Percentiles rank a stretch among this genome's conserved stretches.
Evolutionary conservation across 2,329 filamentous ascomycete genomes (phyloP).

Genomic region (Rhytidhysteron rufulum): DNA sequence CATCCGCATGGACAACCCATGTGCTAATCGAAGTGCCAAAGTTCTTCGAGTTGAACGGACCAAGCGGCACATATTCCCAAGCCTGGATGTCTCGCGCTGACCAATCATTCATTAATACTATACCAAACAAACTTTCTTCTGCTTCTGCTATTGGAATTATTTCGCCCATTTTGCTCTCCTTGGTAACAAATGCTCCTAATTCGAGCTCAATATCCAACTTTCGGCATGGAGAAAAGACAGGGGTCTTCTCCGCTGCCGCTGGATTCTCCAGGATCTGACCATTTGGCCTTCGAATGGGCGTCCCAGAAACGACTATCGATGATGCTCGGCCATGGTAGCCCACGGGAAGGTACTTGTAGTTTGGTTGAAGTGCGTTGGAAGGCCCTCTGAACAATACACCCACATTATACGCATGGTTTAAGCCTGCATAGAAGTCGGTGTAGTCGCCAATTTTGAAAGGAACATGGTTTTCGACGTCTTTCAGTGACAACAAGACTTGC

Average conservation of each 20-base stretch:
- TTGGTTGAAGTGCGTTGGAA: conserved; percentile 70
- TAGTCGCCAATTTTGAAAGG: conserved; percentile 80
- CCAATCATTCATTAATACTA: conserved; percentile 86
- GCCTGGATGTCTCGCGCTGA: conserved; percentile 76
- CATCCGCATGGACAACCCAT: conserved; percentile 75
- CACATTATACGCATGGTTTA: conserved; percentile 72
- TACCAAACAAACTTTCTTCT: conserved; percentile 69
- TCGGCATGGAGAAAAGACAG: conserved; percentile 60
- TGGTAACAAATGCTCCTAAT: conserved; percentile 70
- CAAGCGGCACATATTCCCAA: conserved; percentile 80
- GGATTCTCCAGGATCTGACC: conserved; percentile 71
- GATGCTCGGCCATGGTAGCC: conserved; percentile 78
- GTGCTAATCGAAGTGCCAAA: conserved; percentile 74
- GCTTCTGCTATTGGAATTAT: conserved; percentile 62
- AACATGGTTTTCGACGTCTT: conserved; percentile 61
- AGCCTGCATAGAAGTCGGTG: conserved; percentile 79
- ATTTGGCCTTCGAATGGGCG: conserved; percentile 66
- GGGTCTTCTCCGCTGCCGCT: conserved; percentile 57
- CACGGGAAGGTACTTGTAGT: conserved; percentile 77
- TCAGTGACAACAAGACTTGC: conserved; percentile 56
- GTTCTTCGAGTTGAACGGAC: conserved; percentile 81
- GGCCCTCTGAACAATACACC: conserved; percentile 70
- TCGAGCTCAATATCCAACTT: conserved; percentile 78
- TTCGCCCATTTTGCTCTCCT: conserved; percentile 60
- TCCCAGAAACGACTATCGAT: conserved; percentile 70